Evolutionary conservation across 768 basidiomycete species (phyloP), one percentile per base, ranked within the genome.

Genomic region (Tephrocybe sp.): DNA sequence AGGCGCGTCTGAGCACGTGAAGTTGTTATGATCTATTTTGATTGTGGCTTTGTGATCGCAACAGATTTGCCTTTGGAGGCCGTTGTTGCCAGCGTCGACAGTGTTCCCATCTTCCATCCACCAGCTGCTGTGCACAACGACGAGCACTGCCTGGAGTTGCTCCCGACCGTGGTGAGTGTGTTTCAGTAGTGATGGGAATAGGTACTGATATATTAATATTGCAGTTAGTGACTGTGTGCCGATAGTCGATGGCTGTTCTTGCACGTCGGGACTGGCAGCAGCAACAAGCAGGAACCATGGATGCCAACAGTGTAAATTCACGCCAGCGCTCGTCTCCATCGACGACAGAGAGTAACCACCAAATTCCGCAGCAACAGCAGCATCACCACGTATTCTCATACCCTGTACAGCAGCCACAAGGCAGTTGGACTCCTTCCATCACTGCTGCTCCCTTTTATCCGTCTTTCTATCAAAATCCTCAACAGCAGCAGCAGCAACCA

Each of bases 371-470:
- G 48, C 67, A 66, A 41, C 66, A 65, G 36, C 66, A 60, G 30
- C 68, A 61, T 48, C 65, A 68, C 17, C 71, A 67, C 19, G 68
- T 77, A 9, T 87, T 84, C 67, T 77, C 84, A 8, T 87, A 85
- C 67, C 84, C 86, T 20, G 76, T 86, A 34, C 84, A 84, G 63
- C 85, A 83, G 58, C 72, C 84, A 14, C 85, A 85, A 68, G 80
- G 81, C 41, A 71, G 75, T 57, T 89, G 87, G 87, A 83, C 82
- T 17, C 81, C 84, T 5, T 79, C 82, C 32, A 79, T 84, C 49
- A 65, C 80, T 16, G 80, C 83, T 23, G 79, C 82, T 49, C 87
- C 87, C 38, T 89, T 85, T 67, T 89, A 89, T 66, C 87, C 88
- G 51, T 78, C 83, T 26, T 88, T 83, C 67, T 89, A 85, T 69